Evolutionary conservation across 768 basidiomycete genomes (phyloP), one percentile per base, ranked within the genome.

Genomic region (Russula olivacea): DNA sequence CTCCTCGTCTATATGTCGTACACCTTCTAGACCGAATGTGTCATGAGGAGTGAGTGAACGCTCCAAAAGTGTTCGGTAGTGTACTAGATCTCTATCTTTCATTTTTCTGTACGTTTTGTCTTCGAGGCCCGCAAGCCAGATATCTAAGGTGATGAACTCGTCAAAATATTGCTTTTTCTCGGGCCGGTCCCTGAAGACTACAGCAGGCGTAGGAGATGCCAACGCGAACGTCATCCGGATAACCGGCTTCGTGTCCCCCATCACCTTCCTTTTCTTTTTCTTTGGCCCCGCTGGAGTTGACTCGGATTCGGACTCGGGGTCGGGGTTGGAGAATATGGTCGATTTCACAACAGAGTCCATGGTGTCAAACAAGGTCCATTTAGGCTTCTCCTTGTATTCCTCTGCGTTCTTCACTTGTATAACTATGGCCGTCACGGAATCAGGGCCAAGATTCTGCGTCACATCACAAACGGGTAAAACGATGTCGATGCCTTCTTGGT

Each of bases 61-160:
- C 36, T 38, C 36, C 36, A 38, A 5, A 38, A 38, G 36, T 5
- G 1, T 5, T 38, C 14, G 6, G 4, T 38, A 38, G 3, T 12
- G 2, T 38, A 4, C 36, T 12, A 38, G 6, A 38, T 38, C 36
- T 38, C 0, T 12, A 14, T 5, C 36, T 34, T 34, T 3, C 6
- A 58, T 28, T 3, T 23, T 3, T 8, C 4, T 23, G 57, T 36
- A 49, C 8, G 21, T 48, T 12, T 30, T 4, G 17, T 8, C 1
- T 2, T 21, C 25, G 11, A 58, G 45, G 9, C 57, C 57, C 8
- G 57, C 57, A 25, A 32, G 17, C 57, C 57, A 58, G 34, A 58
- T 49, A 8, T 58, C 57, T 2, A 23, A 49, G 1, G 57, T 3
- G 8, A 38, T 25, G 19, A 25, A 55, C 23, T 3, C 17, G 1